Base-by-base conservation (phyloP, 169 alveolate species). In the Babesia sp. region DNA sequence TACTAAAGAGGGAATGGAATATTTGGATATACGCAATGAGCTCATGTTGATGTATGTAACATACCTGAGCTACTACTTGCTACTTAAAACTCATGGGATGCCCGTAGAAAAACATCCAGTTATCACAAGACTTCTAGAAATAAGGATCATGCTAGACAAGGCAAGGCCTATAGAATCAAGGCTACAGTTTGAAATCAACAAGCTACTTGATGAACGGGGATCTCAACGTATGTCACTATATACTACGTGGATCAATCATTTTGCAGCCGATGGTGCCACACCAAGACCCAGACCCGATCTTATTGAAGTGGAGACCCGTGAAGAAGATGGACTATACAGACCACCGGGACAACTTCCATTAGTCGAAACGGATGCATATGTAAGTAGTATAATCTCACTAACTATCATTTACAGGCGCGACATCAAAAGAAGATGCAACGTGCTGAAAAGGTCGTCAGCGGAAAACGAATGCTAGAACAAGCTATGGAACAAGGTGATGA, bases 41-140 rank as follows among this genome's bases (percentile, higher is more conserved):
- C 63, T 90, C 57, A 59, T 90, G 67, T 69, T 90, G 50, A 78
- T 84, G 64, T 90, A 90, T 20, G 64, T 86, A 59, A 71, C 84
- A 9, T 83, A 90, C 53, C 69, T 90, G 55, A 70, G 87, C 50
- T 90, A 86, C 53, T 90, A 90, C 74, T 26, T 90, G 33, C 59
- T 85, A 51, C 68, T 90, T 37, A 90, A 90, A 70, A 73, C 84
- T 7, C 84, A 86, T 53, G 92, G 91, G 55, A 56, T 68, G n/a
- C 58, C 90, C 14, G 67, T 83, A 18, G 80, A 58, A 36, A 68
- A 72, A 50, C 93, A 90, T 55, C 93, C 93, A 1, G 92, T 90
- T 37, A 60, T 90, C 14, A 82, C 82, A 33, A 24, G 93, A 45
- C 73, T 86, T 16, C 64, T 90, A 51, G 92, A 86, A 46, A 37